Base-by-base conservation (phyloP, 2,329 filamentous ascomycete genomes). In the Phoma sp. region DNA sequence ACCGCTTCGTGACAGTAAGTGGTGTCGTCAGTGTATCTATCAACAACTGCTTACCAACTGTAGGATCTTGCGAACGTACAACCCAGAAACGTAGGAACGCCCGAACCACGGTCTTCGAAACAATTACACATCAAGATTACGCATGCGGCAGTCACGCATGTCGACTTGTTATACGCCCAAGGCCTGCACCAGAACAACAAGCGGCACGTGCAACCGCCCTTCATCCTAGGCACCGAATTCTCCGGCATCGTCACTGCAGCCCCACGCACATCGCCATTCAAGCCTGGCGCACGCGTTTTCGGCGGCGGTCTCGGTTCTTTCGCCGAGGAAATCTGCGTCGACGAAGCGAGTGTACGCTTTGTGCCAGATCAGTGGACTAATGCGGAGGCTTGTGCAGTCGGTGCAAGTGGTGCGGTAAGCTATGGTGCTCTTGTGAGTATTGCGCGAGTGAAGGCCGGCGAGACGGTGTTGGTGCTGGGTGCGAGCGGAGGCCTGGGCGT, bases 111-210 rank as follows among this genome's bases (percentile, higher is more conserved):
- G 29, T 55, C 69, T 9, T 64, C 70, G 27, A 70, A 80, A 55
- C 74, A 79, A 31, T 61, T 84, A 17, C 61, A 55, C 6, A 70
- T 85, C 35, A 75, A 75, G 49, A 79, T 86, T 46, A 81, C 81
- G 1, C 83, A 84, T 54, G 81, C 81, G 49, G 82, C 83, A 4
- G 75, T 85, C 21, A 86, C 86, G 49, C 85, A 85, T 64, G 84
- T 86, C 43, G 85, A 87, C 63, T 79, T 84, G 8, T 78, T 87
- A 41, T 86, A 87, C 65, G 82, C 81, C 2, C 68, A 67, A 64
- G 85, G 84, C 7, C 79, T 81, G 59, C 85, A 87, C 63, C 84
- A 87, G 63, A 87, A 87, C 67, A 86, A 86, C 65, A 77, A 74
- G 27, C 78, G 77, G n/a, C 79, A 84, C 49, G 78, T 84, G 33